Evolutionary conservation across 2,329 filamentous ascomycete species (phyloP), one percentile per base, ranked within the genome.

Genomic region (Scytalidium sp.): DNA sequence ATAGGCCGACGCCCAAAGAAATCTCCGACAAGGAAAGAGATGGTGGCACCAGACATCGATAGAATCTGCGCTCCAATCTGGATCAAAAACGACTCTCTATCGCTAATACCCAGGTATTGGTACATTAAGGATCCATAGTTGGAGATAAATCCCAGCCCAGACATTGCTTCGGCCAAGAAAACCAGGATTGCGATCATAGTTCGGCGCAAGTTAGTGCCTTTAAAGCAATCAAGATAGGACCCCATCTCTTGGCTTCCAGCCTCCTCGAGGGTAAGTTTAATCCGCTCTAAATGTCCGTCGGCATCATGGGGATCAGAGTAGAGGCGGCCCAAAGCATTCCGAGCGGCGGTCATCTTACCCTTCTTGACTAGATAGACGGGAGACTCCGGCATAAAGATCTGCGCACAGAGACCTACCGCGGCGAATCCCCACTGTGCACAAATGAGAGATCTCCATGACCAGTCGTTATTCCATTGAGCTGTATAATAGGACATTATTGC

Each of bases 41-140:
- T 13, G 19, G 29, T n/a, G 23, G 22, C 29, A 21, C 46, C 46
- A 23, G 29, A n/a, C 10, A 48, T 11, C 17, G 22, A 36, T 19
- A 48, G 46, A 19, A 36, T 36, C 13, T 41, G 29, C 19, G 20
- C 22, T 58, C 63, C 2, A n/a, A 65, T 64, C 45, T 60, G 56
- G 7, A 66, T 56, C 15, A 51, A 41, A 10, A 66, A 66, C 1
- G 63, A 61, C 50, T 64, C 59, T 19, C 47, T 20, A 21, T 63
- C 63, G 57, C 62, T 51, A 21, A 64, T 58, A 4, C 63, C 63
- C 3, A 63, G 52, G 15, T 56, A 65, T 40, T 65, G 62, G 29
- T 64, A 65, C 36, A 66, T 62, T n/a, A 56, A 43, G 20, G 55
- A 48, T 20, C 55, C 53, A 44, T 57, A 57, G 40, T 25, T 53